phyloP scores from a whole-genome alignment of 257 asterid species.

The Eucommia ulmoides region DNA sequence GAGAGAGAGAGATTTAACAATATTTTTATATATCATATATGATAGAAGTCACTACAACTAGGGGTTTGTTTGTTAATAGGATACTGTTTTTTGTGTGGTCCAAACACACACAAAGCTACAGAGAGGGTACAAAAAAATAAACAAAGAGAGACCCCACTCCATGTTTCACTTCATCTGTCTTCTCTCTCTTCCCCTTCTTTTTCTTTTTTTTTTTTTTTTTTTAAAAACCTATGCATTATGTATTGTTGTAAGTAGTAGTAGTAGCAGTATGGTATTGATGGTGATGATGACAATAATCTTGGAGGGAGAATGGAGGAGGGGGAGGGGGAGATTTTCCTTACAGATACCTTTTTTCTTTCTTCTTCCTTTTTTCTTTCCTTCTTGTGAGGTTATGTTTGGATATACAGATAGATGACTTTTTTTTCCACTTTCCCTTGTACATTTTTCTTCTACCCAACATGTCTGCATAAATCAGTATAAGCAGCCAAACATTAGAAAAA shows the following conservation, averaged over 20 bases:
- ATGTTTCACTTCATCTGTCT: slow-evolving; percentile 62
- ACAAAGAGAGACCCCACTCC: slow-evolving; percentile 47
- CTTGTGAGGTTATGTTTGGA: slow-evolving; percentile 48
- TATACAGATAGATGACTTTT: slow-evolving; percentile 56
- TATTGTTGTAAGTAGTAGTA: slow-evolving; percentile 30
- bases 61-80: too few species aligned
- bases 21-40: too few species aligned
- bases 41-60: too few species aligned
- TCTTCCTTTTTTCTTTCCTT: too few species aligned
- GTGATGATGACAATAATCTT: slow-evolving; percentile 60
- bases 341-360: too few species aligned
- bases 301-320: too few species aligned
- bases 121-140: slow-evolving; percentile 42
- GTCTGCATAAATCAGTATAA: slow-evolving; percentile 46
- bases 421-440: slow-evolving; percentile 32
- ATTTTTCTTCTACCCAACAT: slow-evolving; percentile 44
- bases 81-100: too few species aligned
- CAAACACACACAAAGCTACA: slow-evolving; percentile 34
- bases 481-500: background rate
- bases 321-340: slow-evolving; percentile 47
- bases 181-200: too few species aligned
- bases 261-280: slow-evolving; percentile 45
- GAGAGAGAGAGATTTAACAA: too few species aligned
- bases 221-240: slow-evolving; percentile 60
- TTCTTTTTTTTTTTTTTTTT: too few species aligned